phyloP scores from a whole-genome alignment of 1,139 yeast species.

The Kurtzmaniella natalensis region DNA sequence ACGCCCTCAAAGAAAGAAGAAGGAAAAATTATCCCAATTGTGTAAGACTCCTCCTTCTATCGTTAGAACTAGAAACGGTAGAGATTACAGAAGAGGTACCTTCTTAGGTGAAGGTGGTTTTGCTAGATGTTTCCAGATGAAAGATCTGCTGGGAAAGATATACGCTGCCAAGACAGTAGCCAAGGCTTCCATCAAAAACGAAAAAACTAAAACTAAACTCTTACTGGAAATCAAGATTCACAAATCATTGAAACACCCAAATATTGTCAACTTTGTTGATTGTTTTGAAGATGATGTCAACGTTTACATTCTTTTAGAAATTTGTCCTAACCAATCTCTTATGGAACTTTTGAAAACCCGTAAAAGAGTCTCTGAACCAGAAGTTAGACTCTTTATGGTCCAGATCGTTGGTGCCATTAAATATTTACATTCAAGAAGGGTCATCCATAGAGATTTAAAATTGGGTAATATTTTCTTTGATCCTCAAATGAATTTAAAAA shows the following conservation, averaged over 20 bases:
- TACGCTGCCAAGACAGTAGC: slow-evolving; percentile 98
- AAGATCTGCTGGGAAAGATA: slow-evolving; percentile 79
- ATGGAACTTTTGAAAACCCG: slow-evolving; percentile 89
- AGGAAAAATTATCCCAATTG: slow-evolving; percentile 79
- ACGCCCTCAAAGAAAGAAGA: slow-evolving; percentile 51
- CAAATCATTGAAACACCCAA: slow-evolving; percentile 82
- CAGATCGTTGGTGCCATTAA: slow-evolving; percentile 93
- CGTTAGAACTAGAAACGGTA: slow-evolving; percentile 80
- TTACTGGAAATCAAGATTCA: slow-evolving; percentile 94
- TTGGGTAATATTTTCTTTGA: slow-evolving; percentile 93
- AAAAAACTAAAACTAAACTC: slow-evolving; percentile 84
- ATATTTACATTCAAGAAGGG: slow-evolving; percentile 86
- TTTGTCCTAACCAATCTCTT: slow-evolving; percentile 88
- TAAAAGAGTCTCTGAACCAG: slow-evolving; percentile 82
- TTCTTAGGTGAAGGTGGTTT: slow-evolving; percentile 98
- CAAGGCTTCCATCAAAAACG: slow-evolving; percentile 85
- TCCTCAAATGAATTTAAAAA: slow-evolving; percentile 85
- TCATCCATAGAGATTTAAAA: slow-evolving; percentile 93
- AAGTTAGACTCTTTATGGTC: slow-evolving; percentile 83
- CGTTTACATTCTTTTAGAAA: slow-evolving; percentile 88
- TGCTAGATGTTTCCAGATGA: slow-evolving; percentile 97
- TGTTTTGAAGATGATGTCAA: slow-evolving; percentile 94
- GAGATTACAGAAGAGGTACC: slow-evolving; percentile 85
- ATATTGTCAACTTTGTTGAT: slow-evolving; percentile 86
- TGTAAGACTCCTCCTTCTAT: slow-evolving; percentile 95